phyloP scores from a whole-genome alignment of 495 filamentous ascomycete genomes.

The Tuber aestivum region DNA sequence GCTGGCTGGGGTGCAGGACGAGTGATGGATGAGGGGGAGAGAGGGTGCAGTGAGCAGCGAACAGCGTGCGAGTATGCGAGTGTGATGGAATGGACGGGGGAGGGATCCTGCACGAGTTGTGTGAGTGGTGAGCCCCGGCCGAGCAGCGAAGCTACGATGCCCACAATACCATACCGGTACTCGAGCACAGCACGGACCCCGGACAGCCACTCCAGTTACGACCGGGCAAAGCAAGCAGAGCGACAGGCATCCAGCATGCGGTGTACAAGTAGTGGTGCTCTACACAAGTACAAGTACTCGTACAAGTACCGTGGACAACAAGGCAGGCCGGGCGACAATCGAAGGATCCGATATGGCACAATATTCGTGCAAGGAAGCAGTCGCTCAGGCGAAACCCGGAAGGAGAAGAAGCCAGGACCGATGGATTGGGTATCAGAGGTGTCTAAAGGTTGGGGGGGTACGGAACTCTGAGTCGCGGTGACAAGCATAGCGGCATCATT shows the following conservation, averaged over 20 bases:
- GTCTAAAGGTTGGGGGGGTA: background rate
- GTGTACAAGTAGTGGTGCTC: no score
- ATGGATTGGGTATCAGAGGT: background rate
- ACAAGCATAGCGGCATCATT: background rate
- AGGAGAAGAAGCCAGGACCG: background rate
- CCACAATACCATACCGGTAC: no score
- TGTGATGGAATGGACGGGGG: background rate
- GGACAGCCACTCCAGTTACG: background rate
- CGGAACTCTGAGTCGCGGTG: background rate
- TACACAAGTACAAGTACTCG: no score
- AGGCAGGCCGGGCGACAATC: background rate
- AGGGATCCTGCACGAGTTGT: background rate
- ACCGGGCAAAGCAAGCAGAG: background rate
- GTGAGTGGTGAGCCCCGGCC: background rate
- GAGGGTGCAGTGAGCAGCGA: background rate
- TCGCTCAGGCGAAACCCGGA: background rate
- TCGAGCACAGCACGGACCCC: background rate
- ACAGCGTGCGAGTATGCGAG: background rate
- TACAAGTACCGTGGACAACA: background rate
- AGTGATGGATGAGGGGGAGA: background rate
- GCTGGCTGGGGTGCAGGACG: conserved; percentile 2
- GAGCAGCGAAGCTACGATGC: background rate
- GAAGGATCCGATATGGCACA: background rate
- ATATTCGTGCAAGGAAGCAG: background rate
- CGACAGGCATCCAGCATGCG: background rate